These are phyloP conservation scores for Sporothrix variecibatus DNA, from an alignment of 2,329 filamentous ascomycete species.

Conservation along the genomic window DNA sequence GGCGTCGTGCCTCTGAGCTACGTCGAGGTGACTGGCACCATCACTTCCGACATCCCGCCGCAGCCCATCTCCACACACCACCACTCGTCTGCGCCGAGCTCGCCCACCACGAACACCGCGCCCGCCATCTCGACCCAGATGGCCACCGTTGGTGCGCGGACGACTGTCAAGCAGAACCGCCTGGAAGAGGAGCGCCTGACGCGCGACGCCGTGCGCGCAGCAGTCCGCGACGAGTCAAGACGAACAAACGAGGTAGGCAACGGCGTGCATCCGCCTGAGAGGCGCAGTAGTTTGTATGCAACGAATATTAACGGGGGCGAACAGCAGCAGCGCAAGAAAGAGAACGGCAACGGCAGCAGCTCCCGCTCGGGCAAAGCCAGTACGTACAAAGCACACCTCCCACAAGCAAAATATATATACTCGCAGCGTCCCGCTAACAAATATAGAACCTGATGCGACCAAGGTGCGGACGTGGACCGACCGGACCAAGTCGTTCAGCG, in stretches of 20 bases:
- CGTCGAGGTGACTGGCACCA: slow-evolving; percentile 78
- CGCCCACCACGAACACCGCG: slow-evolving; percentile 32
- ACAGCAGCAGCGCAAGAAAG: slow-evolving; percentile 64
- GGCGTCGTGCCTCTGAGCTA: slow-evolving; percentile 97
- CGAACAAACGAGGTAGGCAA: slow-evolving; percentile 71
- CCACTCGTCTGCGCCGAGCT: slow-evolving; percentile 17
- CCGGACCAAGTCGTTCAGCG: slow-evolving; percentile 91
- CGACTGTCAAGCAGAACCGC: slow-evolving; percentile 74
- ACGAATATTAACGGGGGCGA: slow-evolving; percentile 46
- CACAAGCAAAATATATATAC: background rate
- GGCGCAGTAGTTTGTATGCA: slow-evolving; percentile 75
- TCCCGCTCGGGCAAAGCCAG: slow-evolving; percentile 57
- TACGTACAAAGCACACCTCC: slow-evolving; percentile 43
- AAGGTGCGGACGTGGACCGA: slow-evolving; percentile 95
- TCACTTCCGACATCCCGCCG: slow-evolving; percentile 43
- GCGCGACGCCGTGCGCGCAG: slow-evolving; percentile 72
- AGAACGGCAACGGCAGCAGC: slow-evolving; percentile 57
- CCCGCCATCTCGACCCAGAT: slow-evolving; percentile 50
- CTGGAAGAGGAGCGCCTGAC: slow-evolving; percentile 81
- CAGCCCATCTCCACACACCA: slow-evolving; percentile 49
- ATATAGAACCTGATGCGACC: slow-evolving; percentile 72
- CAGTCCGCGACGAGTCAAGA: slow-evolving; percentile 61
- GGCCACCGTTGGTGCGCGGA: slow-evolving; percentile 57
- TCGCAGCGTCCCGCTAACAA: background rate
- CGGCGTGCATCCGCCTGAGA: slow-evolving; percentile 71